Evolutionary conservation across 2,329 filamentous ascomycete genomes (phyloP).

Genomic region (Lachnellula suecica): DNA sequence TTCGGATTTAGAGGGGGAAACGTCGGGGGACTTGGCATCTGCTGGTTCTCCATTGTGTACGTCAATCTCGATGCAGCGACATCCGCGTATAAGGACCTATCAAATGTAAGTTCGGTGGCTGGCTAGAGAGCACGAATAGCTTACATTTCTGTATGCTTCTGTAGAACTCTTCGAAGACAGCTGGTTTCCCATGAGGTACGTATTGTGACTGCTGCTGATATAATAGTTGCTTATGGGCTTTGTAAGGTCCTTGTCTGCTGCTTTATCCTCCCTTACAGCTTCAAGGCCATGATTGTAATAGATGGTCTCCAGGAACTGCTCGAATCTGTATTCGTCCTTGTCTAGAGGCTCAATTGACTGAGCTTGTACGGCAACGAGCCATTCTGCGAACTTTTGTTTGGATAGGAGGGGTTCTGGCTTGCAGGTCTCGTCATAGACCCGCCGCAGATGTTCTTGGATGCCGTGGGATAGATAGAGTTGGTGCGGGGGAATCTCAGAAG

Average conservation of each 20-base stretch:
- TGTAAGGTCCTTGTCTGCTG: conserved; percentile 28
- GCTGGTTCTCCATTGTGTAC: conserved; percentile 75
- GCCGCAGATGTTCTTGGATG: conserved; percentile 48
- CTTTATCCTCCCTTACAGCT: conserved; percentile 19
- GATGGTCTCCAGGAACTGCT: conserved; percentile 31
- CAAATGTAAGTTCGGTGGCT: conserved; percentile 5
- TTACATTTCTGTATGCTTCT: conserved; percentile 73
- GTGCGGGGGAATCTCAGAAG: conserved; percentile 21
- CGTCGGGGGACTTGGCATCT: conserved; percentile 15
- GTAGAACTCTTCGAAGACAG: conserved; percentile 72
- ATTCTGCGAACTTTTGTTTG: conserved; percentile 43
- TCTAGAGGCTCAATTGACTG: conserved; percentile 21
- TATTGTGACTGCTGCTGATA: conserved; percentile 94
- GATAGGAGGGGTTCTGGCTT: conserved; percentile 34
- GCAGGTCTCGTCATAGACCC: conserved; percentile 47
- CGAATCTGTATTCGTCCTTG: conserved; percentile 31
- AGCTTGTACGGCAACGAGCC: conserved; percentile 50
- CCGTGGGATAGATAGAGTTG: conserved; percentile 45
- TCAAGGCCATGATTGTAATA: conserved; percentile 31
- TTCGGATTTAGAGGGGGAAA: conserved; percentile 37
- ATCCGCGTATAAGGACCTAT: conserved; percentile 71
- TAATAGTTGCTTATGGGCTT: conserved; percentile 68
- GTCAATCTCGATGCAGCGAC: conserved; percentile 91
- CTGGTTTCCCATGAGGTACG: conserved; percentile 86
- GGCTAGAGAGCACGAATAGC: conserved; percentile 30